Evolutionary conservation across 2,329 filamentous ascomycete genomes (phyloP), one percentile per base, ranked within the genome.

Genomic region (Aspergillus sergii): DNA sequence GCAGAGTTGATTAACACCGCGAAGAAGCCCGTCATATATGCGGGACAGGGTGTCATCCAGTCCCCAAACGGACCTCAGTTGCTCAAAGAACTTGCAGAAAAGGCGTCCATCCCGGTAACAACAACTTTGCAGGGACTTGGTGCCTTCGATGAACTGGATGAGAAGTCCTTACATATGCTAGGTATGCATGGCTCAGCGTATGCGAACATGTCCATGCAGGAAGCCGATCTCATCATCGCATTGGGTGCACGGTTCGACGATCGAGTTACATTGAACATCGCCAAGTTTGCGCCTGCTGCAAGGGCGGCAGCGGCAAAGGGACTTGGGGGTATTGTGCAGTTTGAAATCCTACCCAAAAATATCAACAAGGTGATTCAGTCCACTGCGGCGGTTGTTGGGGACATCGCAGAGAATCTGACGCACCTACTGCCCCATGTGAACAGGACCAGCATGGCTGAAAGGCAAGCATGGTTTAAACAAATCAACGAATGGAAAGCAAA

Each of bases 361-460:
- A 97, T 97, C 81, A 97, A 97, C 87, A 97, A 97, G 85, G 93
- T 97, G 39, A 90, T 98, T 9, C 91, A 97, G 80, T 92, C 93
- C 1, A 97, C 91, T 16, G 92, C 96, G 80, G 93, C 93, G 48
- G 89, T 97, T 19, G 92, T 95, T 78, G 94, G 94, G 53, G 94
- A 97, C 73, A 90, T 96, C n/a, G 87, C 88, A 1, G 80, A 86
- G 14, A 97, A 94, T 77, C 81, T 97, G 30, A 82, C 83, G 51
- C 78, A 85, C 23, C 87, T 97, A 56, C 72, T 97, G 26, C 92
- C 92, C 6, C 82, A 86, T 60, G 79, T 96, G n/a, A 78, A 90
- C 58, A 69, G 81, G 85, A 80, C 85, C 1, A 85, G 90, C 8
- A 36, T 26, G 43, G 32, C 30, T 8, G 57, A 59, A 34, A 86